Percentiles rank a stretch among this genome's conserved stretches.
These are phyloP conservation scores for Xerocomellus amylosporus DNA, from an alignment of 768 basidiomycete genomes.

Conservation along the genomic window DNA sequence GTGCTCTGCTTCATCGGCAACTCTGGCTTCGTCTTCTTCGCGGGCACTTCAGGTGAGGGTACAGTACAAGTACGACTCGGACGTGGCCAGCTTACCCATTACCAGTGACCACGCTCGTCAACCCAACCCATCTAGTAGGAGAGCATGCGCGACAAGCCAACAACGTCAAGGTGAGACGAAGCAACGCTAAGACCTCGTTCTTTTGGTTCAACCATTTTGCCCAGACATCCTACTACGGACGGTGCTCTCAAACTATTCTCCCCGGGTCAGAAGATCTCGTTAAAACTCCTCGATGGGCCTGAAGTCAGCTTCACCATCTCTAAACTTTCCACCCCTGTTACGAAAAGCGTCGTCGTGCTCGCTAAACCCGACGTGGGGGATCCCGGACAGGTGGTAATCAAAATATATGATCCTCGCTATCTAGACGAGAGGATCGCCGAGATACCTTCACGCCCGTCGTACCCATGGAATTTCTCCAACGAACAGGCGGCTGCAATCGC, in stretches of 20 bases:
- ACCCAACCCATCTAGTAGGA: too few relatives aligned
- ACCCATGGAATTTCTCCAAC: not conserved
- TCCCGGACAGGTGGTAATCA: not conserved
- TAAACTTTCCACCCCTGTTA: slow-evolving; percentile 2
- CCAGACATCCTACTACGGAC: not conserved
- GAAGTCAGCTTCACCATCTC: not conserved
- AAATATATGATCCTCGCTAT: slow-evolving; percentile 9
- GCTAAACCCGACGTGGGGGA: not conserved
- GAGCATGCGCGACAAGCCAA: not conserved
- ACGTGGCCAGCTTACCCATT: too few relatives aligned
- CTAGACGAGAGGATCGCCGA: not conserved
- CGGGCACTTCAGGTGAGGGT: too few relatives aligned
- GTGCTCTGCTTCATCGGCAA: too few relatives aligned
- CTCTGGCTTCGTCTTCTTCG: too few relatives aligned
- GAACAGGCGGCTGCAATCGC: slow-evolving; percentile 1
- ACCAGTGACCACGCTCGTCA: too few relatives aligned
- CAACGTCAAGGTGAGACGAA: not conserved
- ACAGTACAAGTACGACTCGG: too few relatives aligned
- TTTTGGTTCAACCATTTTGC: not conserved
- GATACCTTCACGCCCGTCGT: not conserved
- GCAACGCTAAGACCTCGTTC: not conserved
- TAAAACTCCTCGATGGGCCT: not conserved
- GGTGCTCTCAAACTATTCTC: slow-evolving; percentile 1
- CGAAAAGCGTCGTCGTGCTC: not conserved
- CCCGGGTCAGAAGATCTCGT: not conserved